These are phyloP conservation scores for Delonix regia DNA, from an alignment of 306 rosid species.

Conservation along the genomic window DNA sequence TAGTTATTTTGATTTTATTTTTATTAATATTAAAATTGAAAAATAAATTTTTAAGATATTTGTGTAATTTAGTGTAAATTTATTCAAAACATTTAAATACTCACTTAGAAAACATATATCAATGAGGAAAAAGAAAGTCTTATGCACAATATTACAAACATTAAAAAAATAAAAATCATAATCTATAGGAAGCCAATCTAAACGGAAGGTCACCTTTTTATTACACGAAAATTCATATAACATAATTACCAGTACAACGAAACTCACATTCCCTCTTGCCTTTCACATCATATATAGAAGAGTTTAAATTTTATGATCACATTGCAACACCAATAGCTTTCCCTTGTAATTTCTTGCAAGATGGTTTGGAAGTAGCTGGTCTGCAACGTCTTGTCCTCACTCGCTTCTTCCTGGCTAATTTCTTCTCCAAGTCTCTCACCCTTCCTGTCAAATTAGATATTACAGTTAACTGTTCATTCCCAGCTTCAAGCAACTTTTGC, in stretches of 20 bases:
- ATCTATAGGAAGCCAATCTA: too few species aligned
- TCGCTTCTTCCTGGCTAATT: slow-evolving; percentile 55
- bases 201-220: not conserved
- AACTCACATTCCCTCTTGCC: slow-evolving; percentile 20
- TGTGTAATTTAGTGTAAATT: too few species aligned
- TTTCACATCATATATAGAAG: not conserved
- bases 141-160: too few species aligned
- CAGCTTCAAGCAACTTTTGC: slow-evolving; percentile 64
- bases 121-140: too few species aligned
- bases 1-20: too few species aligned
- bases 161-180: too few species aligned
- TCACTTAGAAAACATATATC: too few species aligned
- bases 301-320: not conserved
- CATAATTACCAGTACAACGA: not conserved
- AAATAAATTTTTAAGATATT: too few species aligned
- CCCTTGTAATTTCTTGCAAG: slow-evolving; percentile 20
- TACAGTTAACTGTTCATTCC: slow-evolving; percentile 61
- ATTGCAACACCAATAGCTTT: slow-evolving; percentile 5
- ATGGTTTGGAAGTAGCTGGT: slow-evolving; percentile 26
- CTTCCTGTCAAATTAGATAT: slow-evolving; percentile 61
- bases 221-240: slow-evolving; percentile 4
- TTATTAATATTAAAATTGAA: too few species aligned
- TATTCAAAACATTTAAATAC: too few species aligned
- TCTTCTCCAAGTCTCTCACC: slow-evolving; percentile 75
- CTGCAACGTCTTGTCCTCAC: slow-evolving; percentile 30